Evolutionary conservation across 768 basidiomycete genomes (phyloP), one percentile per base, ranked within the genome.

Genomic region (Leucocoprinus leucothites): DNA sequence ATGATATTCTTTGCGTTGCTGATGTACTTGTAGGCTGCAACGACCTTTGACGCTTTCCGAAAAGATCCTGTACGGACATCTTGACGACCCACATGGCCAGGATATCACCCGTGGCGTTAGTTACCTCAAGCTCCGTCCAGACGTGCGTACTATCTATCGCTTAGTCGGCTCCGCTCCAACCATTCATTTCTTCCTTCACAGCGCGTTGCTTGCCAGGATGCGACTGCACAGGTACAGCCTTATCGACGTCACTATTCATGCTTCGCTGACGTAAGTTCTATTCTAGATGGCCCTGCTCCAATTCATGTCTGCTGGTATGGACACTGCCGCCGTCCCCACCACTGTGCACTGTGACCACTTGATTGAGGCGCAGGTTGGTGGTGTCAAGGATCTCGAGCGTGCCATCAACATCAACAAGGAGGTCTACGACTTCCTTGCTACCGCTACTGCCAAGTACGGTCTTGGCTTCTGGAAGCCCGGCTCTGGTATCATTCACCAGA

Each of bases 241-340:
- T 34, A 49, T 25, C 40, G 52, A 58, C 62, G 56, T 63, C 61
- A 63, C 58, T 52, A 45, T 61, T 60, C 14, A 18, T 93, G 49
- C n/a, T 41, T 31, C 44, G 51, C 64, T 70, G 64, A 73, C 65
- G 65, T 72, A 69, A 72, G 62, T 92, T 34, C 83, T 99, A 57
- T 53, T 6, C 49, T 70, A 98, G 92, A 99, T 99, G 97, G 97
- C 97, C 18, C 84, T 99, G 54, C 82, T 99, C 61, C 97, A 99
- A 81, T 99, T 99, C 84, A 99, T 99, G 97, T 98, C 97, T 49
- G 94, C 97, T 16, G 96, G 96, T 60, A 94, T 99, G 83, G 92
- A 92, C 69, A 96, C 94, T 44, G 93, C 92, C 38, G 96, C 96
- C 44, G 95, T 98, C 60, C 96, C 96, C 31, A 96, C 96, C 61